Conservation (phyloP, 176 grass and related monocot genomes). For the Aegilops bicornis region DNA sequence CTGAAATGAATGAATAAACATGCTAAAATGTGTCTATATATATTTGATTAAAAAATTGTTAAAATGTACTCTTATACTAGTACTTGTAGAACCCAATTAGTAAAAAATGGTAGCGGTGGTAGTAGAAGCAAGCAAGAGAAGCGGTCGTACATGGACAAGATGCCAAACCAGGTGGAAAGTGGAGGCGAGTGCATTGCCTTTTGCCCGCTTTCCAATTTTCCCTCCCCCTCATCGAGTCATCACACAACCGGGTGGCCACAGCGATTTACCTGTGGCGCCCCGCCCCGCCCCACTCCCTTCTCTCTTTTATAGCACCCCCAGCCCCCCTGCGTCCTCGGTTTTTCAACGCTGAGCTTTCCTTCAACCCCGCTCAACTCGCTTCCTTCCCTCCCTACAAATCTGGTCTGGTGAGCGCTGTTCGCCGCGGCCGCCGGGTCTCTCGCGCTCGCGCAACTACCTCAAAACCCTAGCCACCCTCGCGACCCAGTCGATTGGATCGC, state of each 20-base stretch:
- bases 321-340: conserved; percentile 35
- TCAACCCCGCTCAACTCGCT: background rate
- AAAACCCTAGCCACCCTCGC: conserved; percentile 27
- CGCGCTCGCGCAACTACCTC: conserved; percentile 28
- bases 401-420: conserved; percentile 32
- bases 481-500: conserved; percentile 4
- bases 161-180: background rate
- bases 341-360: conserved; percentile 16
- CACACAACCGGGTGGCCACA: conserved; percentile 13
- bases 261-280: conserved; percentile 25
- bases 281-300: background rate
- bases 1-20: no score
- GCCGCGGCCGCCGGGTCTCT: conserved; percentile 33
- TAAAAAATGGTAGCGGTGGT: no score
- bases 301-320: conserved; percentile 22
- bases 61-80: no score
- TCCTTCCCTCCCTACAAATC: conserved; percentile 21
- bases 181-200: background rate
- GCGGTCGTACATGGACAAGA: background rate
- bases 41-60: no score
- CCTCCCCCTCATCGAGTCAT: background rate
- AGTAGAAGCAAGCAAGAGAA: no score
- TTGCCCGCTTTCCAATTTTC: background rate
- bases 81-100: no score
- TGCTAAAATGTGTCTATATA: no score